Evolutionary conservation across 768 basidiomycete genomes (phyloP).

Genomic region (Suillus subluteus): DNA sequence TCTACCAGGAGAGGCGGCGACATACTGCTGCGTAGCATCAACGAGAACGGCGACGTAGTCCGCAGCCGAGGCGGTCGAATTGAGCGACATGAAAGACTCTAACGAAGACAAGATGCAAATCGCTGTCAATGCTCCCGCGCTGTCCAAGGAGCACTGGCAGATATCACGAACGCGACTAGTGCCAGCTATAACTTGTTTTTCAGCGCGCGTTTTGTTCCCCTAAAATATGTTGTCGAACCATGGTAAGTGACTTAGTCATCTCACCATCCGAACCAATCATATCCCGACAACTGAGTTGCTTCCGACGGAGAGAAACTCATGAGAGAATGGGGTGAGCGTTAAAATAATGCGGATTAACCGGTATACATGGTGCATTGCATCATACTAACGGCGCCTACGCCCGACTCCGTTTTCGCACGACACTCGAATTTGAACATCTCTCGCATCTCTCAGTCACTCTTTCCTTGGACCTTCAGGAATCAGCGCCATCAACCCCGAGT

Average conservation of each 20-base stretch:
- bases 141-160: neutral
- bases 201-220: constrained; percentile 1
- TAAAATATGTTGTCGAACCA: constrained; percentile 14
- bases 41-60: constrained; percentile 29
- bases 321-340: neutral
- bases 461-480: no score
- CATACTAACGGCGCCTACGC: no score
- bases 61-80: constrained; percentile 22
- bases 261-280: constrained; percentile 9
- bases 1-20: constrained; percentile 28
- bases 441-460: no score
- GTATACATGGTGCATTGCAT: no score
- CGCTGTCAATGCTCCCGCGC: neutral
- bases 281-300: neutral
- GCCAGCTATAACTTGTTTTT: constrained; percentile 10
- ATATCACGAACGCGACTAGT: constrained; percentile 5
- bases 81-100: constrained; percentile 30
- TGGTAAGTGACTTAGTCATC: constrained; percentile 30
- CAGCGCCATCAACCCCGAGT: no score
- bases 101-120: constrained; percentile 5
- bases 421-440: no score
- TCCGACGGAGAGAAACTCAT: constrained; percentile 13
- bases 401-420: no score
- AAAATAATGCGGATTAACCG: neutral
- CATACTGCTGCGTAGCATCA: constrained; percentile 20